Conservation (phyloP, 208 protist species). For the Naegleria lovaniensis region DNA sequence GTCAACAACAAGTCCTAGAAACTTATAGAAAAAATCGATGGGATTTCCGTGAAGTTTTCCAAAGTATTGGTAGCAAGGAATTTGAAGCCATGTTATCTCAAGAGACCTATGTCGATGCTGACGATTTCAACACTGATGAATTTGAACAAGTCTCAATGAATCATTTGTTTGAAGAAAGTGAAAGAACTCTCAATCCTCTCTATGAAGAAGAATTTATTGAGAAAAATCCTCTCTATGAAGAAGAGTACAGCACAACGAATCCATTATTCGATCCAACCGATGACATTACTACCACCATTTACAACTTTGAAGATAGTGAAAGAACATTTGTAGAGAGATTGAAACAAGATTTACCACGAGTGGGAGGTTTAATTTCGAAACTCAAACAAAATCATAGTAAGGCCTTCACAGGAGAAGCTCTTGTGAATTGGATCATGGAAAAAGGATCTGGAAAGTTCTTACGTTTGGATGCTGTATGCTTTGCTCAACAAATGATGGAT, state of each 20-base stretch:
- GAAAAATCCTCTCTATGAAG: not conserved
- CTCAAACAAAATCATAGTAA: not conserved
- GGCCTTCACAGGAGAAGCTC: not conserved
- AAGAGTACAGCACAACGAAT: not conserved
- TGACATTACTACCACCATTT: not conserved
- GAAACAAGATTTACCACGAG: not conserved
- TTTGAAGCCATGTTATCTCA: not conserved
- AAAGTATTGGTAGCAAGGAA: not conserved
- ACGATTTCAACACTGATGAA: not conserved
- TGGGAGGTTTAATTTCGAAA: not conserved
- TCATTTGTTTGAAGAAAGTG: not conserved
- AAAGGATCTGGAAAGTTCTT: not conserved
- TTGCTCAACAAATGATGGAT: not conserved
- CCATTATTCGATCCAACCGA: not conserved
- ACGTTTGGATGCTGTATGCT: not conserved
- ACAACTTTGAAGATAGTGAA: not conserved
- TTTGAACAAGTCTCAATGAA: not conserved
- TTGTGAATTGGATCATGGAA: not conserved
- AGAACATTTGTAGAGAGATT: not conserved
- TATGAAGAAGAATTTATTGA: not conserved
- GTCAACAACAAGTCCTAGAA: not conserved
- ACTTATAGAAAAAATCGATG: not conserved
- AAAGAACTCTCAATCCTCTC: not conserved
- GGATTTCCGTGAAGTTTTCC: not conserved
- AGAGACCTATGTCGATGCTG: not conserved